Percentiles rank a stretch among this genome's conserved stretches.
phyloP scores from a whole-genome alignment of 805 yeast species.

The Pichia ethanolica region DNA sequence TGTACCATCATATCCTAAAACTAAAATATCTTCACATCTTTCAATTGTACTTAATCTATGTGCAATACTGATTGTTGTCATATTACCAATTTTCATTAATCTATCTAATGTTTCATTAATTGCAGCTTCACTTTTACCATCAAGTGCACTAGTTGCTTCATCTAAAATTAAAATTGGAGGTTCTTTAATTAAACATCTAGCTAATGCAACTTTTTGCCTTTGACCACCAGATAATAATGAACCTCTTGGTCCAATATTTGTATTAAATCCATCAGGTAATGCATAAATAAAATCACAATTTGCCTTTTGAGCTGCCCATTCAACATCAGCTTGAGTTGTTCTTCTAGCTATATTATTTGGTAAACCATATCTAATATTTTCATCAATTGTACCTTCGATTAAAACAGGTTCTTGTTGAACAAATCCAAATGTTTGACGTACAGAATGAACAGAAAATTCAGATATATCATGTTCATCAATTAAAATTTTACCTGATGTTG shows the following conservation, averaged over 20 bases:
- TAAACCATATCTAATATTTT: conserved; percentile 75
- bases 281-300: conserved; percentile 69
- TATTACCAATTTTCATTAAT: conserved; percentile 37
- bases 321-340: conserved; percentile 52
- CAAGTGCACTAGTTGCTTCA: conserved; percentile 91
- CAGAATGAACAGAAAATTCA: conserved; percentile 65
- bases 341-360: conserved; percentile 39
- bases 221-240: conserved; percentile 61
- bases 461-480: conserved; percentile 63
- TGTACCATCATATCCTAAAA: conserved; percentile 66
- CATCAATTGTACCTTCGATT: conserved; percentile 79
- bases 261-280: conserved; percentile 77
- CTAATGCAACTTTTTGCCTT: conserved; percentile 70
- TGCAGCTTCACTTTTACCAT: conserved; percentile 77
- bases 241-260: conserved; percentile 82
- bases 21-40: conserved; percentile 74
- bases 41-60: conserved; percentile 86
- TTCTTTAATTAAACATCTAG: conserved; percentile 60
- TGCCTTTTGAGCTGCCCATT: conserved; percentile 60
- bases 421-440: conserved; percentile 70
- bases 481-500: conserved; percentile 54
- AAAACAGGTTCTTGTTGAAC: conserved; percentile 91
- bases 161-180: conserved; percentile 60
- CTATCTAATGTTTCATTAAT: conserved; percentile 66
- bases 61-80: conserved; percentile 82